Evolutionary conservation across 1,284 basidiomycete species (phyloP), one percentile per base, ranked within the genome.

Genomic region (Tausonia pullulans): DNA sequence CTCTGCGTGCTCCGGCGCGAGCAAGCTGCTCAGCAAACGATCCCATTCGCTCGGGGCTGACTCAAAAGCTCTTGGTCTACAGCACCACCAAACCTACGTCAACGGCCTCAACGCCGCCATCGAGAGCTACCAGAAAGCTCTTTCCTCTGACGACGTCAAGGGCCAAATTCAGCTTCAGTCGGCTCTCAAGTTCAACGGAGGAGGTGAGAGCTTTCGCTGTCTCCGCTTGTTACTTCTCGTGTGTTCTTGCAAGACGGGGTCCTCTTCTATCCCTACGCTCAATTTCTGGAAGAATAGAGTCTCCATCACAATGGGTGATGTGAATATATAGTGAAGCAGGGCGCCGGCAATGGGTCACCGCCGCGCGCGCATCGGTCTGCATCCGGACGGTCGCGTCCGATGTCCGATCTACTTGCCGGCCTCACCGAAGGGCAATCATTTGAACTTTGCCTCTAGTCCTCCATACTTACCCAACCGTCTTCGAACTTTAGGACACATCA

Each of bases 21-120:
- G 27, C 27, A 27, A 27, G 27, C 27, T 27, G 27, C 27, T 27
- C 27, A 27, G 27, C 27, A 27, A 27, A 27, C 27, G 27, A 27
- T 27, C 27, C 27, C 27, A 27, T 27, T 27, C 27, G 27, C 27
- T 27, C 49, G 10, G n/a, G 49, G 49, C n/a, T 50, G 49, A 50
- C 49, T n/a, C 49, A n/a, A 50, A 50, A 49, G n/a, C 48, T n/a
- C 48, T n/a, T 49, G 10, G 10, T 49, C 48, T 9, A 49, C 48
- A 93, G 81, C 95, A 98, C 75, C 95, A 98, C 77, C 88, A 91
- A 77, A 83, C 87, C 39, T 96, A 95, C 76, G 90, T 96, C 67
- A 90, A 86, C 72, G 89, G 89, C 5, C 81, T 95, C 68, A 95
- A 96, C 76, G 84, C 91, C 41, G 91, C 93, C 51, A 94, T 74